These are phyloP conservation scores for Nicotiana benthamiana DNA, from an alignment of 257 asterid species.

Conservation along the genomic window DNA sequence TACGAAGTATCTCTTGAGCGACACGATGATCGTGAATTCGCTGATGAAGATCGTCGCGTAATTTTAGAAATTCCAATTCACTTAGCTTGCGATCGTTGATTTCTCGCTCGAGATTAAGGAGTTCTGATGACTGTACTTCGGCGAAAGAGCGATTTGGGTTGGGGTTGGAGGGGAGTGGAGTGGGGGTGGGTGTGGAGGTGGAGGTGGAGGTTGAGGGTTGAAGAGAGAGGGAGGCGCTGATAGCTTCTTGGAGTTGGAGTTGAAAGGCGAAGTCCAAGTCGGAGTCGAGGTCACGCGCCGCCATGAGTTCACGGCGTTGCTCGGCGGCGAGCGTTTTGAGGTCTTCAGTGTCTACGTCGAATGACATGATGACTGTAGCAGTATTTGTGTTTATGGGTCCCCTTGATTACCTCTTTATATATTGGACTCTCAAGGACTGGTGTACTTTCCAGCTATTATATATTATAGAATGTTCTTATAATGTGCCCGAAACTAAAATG, in stretches of 20 bases:
- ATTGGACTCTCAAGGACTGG: too few relatives aligned
- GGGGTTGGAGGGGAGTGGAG: constrained; percentile 21
- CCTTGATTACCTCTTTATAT: too few relatives aligned
- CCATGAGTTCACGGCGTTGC: constrained; percentile 48
- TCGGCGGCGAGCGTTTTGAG: constrained; percentile 34
- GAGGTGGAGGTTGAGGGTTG: constrained; percentile 46
- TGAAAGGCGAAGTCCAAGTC: constrained; percentile 69
- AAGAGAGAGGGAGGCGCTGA: not conserved
- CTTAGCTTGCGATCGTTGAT: constrained; percentile 33
- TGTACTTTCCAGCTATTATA: too few relatives aligned
- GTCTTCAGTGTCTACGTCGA: constrained; percentile 22
- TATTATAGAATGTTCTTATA: too few relatives aligned
- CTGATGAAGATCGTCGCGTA: constrained; percentile 45
- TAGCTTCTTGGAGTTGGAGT: constrained; percentile 49
- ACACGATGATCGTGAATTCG: constrained; percentile 53
- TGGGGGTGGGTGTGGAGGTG: constrained; percentile 32
- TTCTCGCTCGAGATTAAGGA: constrained; percentile 40
- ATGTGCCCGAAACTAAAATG: too few relatives aligned
- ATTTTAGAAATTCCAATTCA: constrained; percentile 32
- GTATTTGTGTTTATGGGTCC: not conserved
- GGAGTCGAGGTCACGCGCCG: constrained; percentile 37
- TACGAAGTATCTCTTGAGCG: constrained; percentile 44
- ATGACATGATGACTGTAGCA: not conserved
- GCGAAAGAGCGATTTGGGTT: constrained; percentile 14
- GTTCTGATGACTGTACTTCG: constrained; percentile 32